Conservation (phyloP, 495 filamentous ascomycete genomes). For the Pseudomonodictys pantanalensis region DNA sequence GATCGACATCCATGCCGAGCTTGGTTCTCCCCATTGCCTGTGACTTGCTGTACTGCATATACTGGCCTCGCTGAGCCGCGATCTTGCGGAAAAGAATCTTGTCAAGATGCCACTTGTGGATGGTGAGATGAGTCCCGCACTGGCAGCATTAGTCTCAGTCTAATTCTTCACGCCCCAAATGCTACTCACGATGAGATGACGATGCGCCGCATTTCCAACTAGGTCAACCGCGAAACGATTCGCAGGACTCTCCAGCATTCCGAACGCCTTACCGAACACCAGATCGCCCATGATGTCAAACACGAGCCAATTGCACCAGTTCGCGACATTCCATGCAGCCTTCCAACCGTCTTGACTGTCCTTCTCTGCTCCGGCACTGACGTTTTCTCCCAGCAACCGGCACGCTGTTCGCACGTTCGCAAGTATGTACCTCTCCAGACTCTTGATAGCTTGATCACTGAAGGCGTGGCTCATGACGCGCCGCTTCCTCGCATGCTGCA, state of each 20-base stretch:
- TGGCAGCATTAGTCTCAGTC: slow-evolving; percentile 22
- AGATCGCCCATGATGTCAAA: slow-evolving; percentile 75
- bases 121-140: slow-evolving; percentile 59
- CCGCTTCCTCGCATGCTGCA: slow-evolving; percentile 60
- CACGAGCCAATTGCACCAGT: slow-evolving; percentile 64
- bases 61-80: slow-evolving; percentile 56
- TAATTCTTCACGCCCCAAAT: neutral
- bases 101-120: slow-evolving; percentile 55
- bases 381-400: slow-evolving; percentile 10
- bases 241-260: slow-evolving; percentile 61
- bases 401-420: slow-evolving; percentile 33
- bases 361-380: neutral
- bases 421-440: slow-evolving; percentile 58
- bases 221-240: slow-evolving; percentile 59
- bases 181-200: slow-evolving; percentile 44
- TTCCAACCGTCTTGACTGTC: slow-evolving; percentile 17
- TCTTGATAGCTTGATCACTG: slow-evolving; percentile 55
- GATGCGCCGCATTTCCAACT: slow-evolving; percentile 47
- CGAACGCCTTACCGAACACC: slow-evolving; percentile 67
- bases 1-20: slow-evolving; percentile 29
- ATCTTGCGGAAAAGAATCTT: slow-evolving; percentile 58
- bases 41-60: slow-evolving; percentile 58
- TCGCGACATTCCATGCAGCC: slow-evolving; percentile 49
- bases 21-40: slow-evolving; percentile 57
- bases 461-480: slow-evolving; percentile 63